Conservation (phyloP, 2,329 filamentous ascomycete species). For the Westerdykella ornata region DNA sequence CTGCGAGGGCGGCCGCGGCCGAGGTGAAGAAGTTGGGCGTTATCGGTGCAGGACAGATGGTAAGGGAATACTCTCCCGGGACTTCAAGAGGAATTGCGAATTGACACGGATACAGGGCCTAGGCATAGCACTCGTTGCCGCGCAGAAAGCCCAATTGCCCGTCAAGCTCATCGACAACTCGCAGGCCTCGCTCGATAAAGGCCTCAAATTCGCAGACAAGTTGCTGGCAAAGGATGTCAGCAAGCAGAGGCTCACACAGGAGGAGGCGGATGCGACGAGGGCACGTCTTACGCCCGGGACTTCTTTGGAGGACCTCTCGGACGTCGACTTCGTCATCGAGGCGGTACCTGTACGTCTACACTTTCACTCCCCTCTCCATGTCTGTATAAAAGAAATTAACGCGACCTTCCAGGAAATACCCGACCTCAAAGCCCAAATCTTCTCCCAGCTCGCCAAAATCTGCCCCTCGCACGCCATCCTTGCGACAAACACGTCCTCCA, state of each 20-base stretch:
- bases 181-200: slow-evolving; percentile 79
- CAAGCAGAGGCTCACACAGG: slow-evolving; percentile 77
- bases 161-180: slow-evolving; percentile 82
- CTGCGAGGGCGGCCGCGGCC: slow-evolving; percentile 46
- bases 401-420: slow-evolving; percentile 59
- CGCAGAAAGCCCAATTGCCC: slow-evolving; percentile 72
- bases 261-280: slow-evolving; percentile 67
- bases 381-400: slow-evolving; percentile 1
- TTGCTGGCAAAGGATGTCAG: slow-evolving; percentile 86
- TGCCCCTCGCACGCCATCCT: slow-evolving; percentile 81
- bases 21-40: slow-evolving; percentile 86
- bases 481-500: slow-evolving; percentile 97
- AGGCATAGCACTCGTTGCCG: slow-evolving; percentile 91
- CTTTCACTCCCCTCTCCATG: not conserved
- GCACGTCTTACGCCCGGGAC: slow-evolving; percentile 64
- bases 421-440: slow-evolving; percentile 80
- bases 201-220: slow-evolving; percentile 87
- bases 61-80: slow-evolving; percentile 39
- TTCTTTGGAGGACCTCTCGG: slow-evolving; percentile 66
- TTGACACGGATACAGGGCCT: slow-evolving; percentile 59
- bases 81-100: not conserved
- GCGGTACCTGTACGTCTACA: slow-evolving; percentile 60
- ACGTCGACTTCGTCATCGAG: slow-evolving; percentile 96
- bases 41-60: slow-evolving; percentile 94
- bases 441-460: slow-evolving; percentile 71